Evolutionary conservation across 495 filamentous ascomycete species (phyloP), one percentile per base, ranked within the genome.

Genomic region (Recurvomyces mirabilis): DNA sequence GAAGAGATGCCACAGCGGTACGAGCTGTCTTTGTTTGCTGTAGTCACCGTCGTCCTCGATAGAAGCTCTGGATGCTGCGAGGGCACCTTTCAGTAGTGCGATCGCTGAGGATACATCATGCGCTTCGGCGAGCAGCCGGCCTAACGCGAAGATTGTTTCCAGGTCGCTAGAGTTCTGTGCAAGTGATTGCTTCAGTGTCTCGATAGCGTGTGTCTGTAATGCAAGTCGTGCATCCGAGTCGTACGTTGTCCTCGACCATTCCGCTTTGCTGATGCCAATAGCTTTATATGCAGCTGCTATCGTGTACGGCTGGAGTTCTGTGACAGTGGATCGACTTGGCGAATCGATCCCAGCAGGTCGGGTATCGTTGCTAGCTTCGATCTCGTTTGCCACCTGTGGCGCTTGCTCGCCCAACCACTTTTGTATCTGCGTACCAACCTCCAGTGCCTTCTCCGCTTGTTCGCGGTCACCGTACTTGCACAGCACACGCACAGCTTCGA

Each of bases 1-100:
- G 38, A 96, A 73, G 2, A 95, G 67, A 63, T 98, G 93, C 82
- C 91, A 93, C 13, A 85, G 41, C 3, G 79, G 74, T 14, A 84
- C 71, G 19, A 81, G 59, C 43, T 75, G 69, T 43, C 77, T 60
- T 63, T 81, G 68, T 56, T 59, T 34, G 20, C 42, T 32, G 39
- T 45, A 60, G 21, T 41, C 18, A 11, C 17, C 35, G 38, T n/a
- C 43, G 6, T 33, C 37, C 6, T 15, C 37, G 9, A 10, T 17
- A 18, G 6, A 11, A 5, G 29, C 31, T 15, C 39, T 38, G 14
- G 47, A 46, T 1, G 41, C 28, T 13, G 60, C 61, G 24, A 82
- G 54, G 5, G 74, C 69, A 58, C 72, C 66, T 68, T 78, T 91
- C 31, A 87, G 76, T 38, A 81, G 72, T 38, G 82, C 76, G 39